Evolutionary conservation across 768 basidiomycete genomes (phyloP).

Genomic region (Cystofilobasidium capitatum): DNA sequence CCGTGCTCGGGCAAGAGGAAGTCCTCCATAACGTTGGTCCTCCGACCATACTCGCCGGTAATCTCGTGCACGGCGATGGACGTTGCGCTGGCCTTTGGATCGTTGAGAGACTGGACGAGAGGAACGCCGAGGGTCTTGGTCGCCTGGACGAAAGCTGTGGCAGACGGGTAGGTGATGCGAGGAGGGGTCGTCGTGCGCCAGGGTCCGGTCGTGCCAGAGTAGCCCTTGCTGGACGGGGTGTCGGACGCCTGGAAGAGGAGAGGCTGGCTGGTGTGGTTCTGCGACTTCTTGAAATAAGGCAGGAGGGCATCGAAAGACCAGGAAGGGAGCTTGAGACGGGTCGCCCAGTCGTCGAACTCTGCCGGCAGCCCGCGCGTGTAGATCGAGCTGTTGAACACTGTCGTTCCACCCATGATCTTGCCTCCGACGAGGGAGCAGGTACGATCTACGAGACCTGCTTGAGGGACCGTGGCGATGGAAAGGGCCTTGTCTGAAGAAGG

Average conservation of each 20-base stretch:
- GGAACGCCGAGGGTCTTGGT: constrained; percentile 16
- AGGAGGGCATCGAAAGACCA: constrained; percentile 19
- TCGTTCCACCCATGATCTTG: constrained; percentile 25
- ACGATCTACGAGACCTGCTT: constrained; percentile 12
- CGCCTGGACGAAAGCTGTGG: constrained; percentile 11
- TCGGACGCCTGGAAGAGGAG: constrained; percentile 1
- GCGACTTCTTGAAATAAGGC: constrained; percentile 20
- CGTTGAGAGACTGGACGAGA: constrained; percentile 20
- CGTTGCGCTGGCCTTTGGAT: constrained; percentile 13
- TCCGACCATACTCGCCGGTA: constrained; percentile 23
- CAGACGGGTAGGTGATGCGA: constrained; percentile 11
- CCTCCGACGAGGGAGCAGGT: constrained; percentile 12
- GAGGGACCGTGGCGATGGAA: constrained; percentile 13
- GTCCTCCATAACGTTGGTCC: constrained; percentile 16
- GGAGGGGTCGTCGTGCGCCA: constrained; percentile 22
- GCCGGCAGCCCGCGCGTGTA: constrained; percentile 26
- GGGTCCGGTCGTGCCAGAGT: constrained; percentile 12
- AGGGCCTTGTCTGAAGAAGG: constrained; percentile 9
- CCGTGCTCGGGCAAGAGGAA: constrained; percentile 2
- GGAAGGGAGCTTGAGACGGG: constrained; percentile 14
- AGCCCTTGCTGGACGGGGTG: not conserved
- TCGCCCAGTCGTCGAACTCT: constrained; percentile 23
- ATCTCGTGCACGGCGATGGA: constrained; percentile 23
- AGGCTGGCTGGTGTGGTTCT: not conserved
- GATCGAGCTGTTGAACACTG: constrained; percentile 18